Conservation (phyloP, 208 protist genomes). For the Leishmania amazonensis region DNA sequence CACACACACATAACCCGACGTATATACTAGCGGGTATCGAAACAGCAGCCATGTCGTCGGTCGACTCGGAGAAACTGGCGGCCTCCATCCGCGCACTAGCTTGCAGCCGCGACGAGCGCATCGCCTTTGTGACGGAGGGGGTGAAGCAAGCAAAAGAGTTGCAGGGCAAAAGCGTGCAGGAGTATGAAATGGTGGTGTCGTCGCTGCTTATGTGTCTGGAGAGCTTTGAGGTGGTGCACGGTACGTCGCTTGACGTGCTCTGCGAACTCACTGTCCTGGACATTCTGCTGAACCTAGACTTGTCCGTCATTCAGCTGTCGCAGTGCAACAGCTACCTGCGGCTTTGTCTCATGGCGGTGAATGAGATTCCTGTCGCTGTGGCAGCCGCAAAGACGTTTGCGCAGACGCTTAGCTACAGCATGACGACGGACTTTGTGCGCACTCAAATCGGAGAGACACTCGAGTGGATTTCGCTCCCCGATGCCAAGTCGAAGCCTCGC, state of each 20-base stretch:
- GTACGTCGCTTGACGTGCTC: slow-evolving; percentile 51
- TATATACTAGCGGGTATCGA: not conserved
- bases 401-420: slow-evolving; percentile 58
- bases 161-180: slow-evolving; percentile 69
- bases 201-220: slow-evolving; percentile 74
- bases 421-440: slow-evolving; percentile 75
- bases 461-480: slow-evolving; percentile 46
- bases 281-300: slow-evolving; percentile 73
- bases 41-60: slow-evolving; percentile 18
- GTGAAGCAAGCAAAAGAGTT: slow-evolving; percentile 74
- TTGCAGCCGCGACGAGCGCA: slow-evolving; percentile 36
- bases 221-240: slow-evolving; percentile 71
- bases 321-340: slow-evolving; percentile 86
- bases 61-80: slow-evolving; percentile 42
- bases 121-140: slow-evolving; percentile 54
- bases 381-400: slow-evolving; percentile 69
- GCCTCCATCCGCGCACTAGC: slow-evolving; percentile 49
- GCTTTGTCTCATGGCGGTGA: slow-evolving; percentile 67
- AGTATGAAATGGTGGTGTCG: slow-evolving; percentile 72
- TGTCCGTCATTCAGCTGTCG: slow-evolving; percentile 72
- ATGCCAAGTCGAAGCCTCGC: slow-evolving; percentile 40
- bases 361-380: slow-evolving; percentile 44
- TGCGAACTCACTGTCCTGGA: slow-evolving; percentile 80
- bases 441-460: slow-evolving; percentile 66
- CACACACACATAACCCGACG: not conserved